Evolutionary conservation across 768 basidiomycete genomes (phyloP).

Genomic region (Leccinum olivaceopallidum): DNA sequence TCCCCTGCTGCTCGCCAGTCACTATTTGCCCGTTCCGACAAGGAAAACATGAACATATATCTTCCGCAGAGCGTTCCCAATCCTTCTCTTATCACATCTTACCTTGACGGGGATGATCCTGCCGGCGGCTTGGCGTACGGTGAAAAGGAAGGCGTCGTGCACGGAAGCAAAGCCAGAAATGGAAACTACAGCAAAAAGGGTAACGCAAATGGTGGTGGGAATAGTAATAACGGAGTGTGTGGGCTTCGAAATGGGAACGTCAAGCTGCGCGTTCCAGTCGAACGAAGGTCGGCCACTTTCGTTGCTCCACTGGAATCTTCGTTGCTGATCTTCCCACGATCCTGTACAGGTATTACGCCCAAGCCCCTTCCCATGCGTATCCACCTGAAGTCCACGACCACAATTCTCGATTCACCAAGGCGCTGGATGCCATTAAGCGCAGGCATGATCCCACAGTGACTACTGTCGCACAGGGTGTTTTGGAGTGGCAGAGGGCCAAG

Average conservation of each 20-base stretch:
- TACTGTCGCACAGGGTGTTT: conserved; percentile 91
- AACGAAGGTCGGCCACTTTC: conserved; percentile 14
- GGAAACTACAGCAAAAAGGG: conserved; percentile 12
- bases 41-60: conserved; percentile 19
- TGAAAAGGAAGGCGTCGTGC: conserved; percentile 11
- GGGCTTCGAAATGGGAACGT: conserved; percentile 20
- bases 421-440: conserved; percentile 85
- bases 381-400: conserved; percentile 94
- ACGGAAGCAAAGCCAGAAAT: conserved; percentile 15
- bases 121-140: conserved; percentile 16
- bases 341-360: conserved; percentile 75
- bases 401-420: conserved; percentile 86
- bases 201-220: conserved; percentile 26
- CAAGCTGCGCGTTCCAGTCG: conserved; percentile 16
- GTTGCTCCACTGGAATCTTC: neutral
- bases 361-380: conserved; percentile 66
- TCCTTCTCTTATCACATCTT: conserved; percentile 17
- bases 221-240: conserved; percentile 10
- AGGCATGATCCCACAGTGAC: conserved; percentile 98
- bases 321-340: conserved; percentile 7
- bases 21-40: conserved; percentile 10
- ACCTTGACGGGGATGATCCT: conserved; percentile 32
- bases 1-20: conserved; percentile 17
- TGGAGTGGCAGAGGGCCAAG: conserved; percentile 85
- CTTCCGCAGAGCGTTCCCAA: conserved; percentile 17